Evolutionary conservation across 768 basidiomycete genomes (phyloP).

Genomic region (Tricholoma furcatifolium): DNA sequence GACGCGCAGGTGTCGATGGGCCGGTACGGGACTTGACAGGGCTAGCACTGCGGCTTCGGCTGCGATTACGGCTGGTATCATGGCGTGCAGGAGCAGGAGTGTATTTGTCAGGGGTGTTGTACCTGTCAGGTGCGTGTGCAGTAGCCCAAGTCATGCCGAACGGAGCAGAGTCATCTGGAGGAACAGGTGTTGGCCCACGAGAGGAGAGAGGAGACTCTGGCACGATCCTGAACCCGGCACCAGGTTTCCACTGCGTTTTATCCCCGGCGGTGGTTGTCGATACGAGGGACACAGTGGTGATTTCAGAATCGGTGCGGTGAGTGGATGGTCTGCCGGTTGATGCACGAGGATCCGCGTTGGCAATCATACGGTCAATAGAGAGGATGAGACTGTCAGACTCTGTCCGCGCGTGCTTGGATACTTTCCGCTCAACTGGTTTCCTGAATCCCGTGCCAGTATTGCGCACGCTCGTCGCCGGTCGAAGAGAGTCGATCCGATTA

Average conservation of each 20-base stretch:
- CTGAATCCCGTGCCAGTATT: background rate
- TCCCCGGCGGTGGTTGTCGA: slow-evolving; percentile 18
- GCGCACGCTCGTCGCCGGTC: slow-evolving; percentile 21
- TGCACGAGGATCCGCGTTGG: background rate
- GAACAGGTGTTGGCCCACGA: slow-evolving; percentile 8
- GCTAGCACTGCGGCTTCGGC: slow-evolving; percentile 21
- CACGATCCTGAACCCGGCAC: slow-evolving; percentile 44
- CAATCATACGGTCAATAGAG: slow-evolving; percentile 10
- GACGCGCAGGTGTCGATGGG: slow-evolving; percentile 1
- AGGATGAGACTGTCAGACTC: slow-evolving; percentile 26
- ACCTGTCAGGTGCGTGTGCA: background rate
- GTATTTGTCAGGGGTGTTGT: slow-evolving; percentile 32
- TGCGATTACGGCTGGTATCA: slow-evolving; percentile 23
- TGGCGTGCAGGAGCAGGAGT: slow-evolving; percentile 36
- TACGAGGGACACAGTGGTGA: slow-evolving; percentile 14
- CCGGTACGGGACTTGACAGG: background rate
- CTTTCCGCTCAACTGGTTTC: slow-evolving; percentile 11
- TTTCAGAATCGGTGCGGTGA: slow-evolving; percentile 11
- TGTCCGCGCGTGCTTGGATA: slow-evolving; percentile 19
- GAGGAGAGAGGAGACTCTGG: slow-evolving; percentile 29
- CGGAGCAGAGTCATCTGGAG: slow-evolving; percentile 13
- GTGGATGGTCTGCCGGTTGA: background rate
- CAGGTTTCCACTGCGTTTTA: slow-evolving; percentile 25
- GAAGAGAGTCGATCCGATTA: slow-evolving; percentile 30
- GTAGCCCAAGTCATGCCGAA: slow-evolving; percentile 17